Conservation (phyloP, 768 basidiomycete species). For the Hemileccinum impolitum region DNA sequence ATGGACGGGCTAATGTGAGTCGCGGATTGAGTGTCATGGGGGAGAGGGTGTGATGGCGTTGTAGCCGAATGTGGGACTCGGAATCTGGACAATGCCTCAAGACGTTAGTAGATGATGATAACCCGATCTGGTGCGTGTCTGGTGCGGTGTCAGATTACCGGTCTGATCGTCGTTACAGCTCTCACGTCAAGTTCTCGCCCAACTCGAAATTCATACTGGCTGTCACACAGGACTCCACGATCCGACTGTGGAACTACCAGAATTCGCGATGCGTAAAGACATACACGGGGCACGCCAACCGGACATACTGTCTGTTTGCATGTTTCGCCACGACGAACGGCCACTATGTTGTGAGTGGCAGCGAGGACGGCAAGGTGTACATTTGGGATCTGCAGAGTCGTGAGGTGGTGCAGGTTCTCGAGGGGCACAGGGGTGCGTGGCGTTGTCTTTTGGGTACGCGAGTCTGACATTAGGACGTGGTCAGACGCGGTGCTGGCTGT, state of each 20-base stretch:
- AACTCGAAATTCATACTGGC: slow-evolving; percentile 89
- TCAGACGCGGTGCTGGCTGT: slow-evolving; percentile 71
- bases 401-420: slow-evolving; percentile 67
- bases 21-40: not conserved
- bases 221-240: slow-evolving; percentile 91
- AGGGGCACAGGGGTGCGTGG: slow-evolving; percentile 73
- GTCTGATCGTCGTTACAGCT: slow-evolving; percentile 42
- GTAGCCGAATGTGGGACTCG: slow-evolving; percentile 95
- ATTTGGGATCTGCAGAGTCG: slow-evolving; percentile 89
- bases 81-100: slow-evolving; percentile 97
- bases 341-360: slow-evolving; percentile 80
- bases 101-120: slow-evolving; percentile 94
- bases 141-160: slow-evolving; percentile 1
- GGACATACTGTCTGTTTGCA: slow-evolving; percentile 76
- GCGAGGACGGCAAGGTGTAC: slow-evolving; percentile 85
- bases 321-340: slow-evolving; percentile 58
- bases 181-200: slow-evolving; percentile 87
- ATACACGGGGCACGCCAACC: slow-evolving; percentile 81
- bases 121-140: slow-evolving; percentile 76
- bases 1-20: slow-evolving; percentile 97
- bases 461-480: not conserved
- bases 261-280: slow-evolving; percentile 91
- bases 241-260: slow-evolving; percentile 93
- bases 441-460: not conserved
- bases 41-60: slow-evolving; percentile 1